Evolutionary conservation across 306 rosid genomes (phyloP).

Genomic region (Crotalaria pallida): DNA sequence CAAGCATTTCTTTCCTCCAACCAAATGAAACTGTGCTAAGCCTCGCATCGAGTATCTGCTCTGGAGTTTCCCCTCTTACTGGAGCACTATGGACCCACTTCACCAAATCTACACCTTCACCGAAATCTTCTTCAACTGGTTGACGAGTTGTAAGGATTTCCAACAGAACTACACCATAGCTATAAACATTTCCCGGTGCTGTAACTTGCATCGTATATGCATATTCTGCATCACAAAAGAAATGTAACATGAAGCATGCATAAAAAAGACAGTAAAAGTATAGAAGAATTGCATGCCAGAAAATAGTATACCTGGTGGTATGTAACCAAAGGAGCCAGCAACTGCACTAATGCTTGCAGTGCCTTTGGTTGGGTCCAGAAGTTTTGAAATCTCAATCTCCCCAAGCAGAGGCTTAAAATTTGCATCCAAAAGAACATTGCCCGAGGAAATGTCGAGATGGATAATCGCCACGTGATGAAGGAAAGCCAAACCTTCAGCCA

Average conservation of each 20-base stretch:
- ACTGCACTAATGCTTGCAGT: conserved; percentile 97
- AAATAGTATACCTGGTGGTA: conserved; percentile 79
- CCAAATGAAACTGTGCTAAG: conserved; percentile 92
- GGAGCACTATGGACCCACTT: conserved; percentile 98
- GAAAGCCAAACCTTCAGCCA: conserved; percentile 92
- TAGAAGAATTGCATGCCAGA: conserved; percentile 1
- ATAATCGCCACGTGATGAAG: conserved; percentile 92
- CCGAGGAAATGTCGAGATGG: conserved; percentile 93
- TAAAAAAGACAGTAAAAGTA: neutral
- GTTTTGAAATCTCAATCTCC: conserved; percentile 96
- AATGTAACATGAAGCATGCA: neutral
- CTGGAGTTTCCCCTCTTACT: conserved; percentile 87
- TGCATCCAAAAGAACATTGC: conserved; percentile 80
- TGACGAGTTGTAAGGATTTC: conserved; percentile 87
- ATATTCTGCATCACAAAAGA: conserved; percentile 59
- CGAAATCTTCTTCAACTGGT: conserved; percentile 91
- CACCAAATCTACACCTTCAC: conserved; percentile 91
- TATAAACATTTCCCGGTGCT: conserved; percentile 93
- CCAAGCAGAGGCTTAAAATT: conserved; percentile 81
- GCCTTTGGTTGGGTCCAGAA: conserved; percentile 90
- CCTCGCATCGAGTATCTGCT: conserved; percentile 87
- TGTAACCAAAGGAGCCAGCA: conserved; percentile 98
- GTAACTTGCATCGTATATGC: conserved; percentile 99
- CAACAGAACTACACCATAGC: conserved; percentile 88
- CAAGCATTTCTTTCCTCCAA: conserved; percentile 99